These are phyloP conservation scores for Chernovozyma aurita DNA, from an alignment of 1,139 yeast species.

Conservation along the genomic window DNA sequence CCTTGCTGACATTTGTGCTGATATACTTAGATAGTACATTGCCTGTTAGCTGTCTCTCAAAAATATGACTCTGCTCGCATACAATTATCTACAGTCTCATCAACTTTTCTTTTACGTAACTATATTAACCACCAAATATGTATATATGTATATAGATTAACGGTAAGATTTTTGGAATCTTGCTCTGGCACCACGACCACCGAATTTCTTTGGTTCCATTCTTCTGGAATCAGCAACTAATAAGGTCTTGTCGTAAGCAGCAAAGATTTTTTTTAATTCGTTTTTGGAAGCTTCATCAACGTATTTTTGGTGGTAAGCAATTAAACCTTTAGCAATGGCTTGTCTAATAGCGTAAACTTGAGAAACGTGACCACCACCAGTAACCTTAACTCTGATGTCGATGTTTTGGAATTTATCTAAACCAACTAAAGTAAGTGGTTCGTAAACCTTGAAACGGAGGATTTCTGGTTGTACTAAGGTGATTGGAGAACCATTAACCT, in stretches of 20 bases:
- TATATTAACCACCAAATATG: conserved; percentile 9
- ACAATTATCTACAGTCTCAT: no score
- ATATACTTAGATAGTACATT: no score
- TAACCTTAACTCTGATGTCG: conserved; percentile 97
- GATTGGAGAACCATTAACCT: conserved; percentile 99
- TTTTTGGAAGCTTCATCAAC: conserved; percentile 99
- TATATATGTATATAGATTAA: conserved; percentile 41
- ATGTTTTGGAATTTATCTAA: conserved; percentile 97
- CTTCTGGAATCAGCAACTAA: conserved; percentile 99
- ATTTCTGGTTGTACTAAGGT: conserved; percentile 98
- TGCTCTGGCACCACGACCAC: conserved; percentile 99
- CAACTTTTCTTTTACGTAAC: conserved; percentile 1
- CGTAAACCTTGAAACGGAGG: conserved; percentile 99
- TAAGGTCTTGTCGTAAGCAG: conserved; percentile 98
- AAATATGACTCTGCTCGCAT: no score
- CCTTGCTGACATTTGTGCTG: no score
- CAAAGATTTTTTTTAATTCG: conserved; percentile 97
- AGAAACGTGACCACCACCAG: conserved; percentile 99
- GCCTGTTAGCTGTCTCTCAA: no score
- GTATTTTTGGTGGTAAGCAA: conserved; percentile 98
- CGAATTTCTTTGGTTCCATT: conserved; percentile 99
- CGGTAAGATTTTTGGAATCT: conserved; percentile 99
- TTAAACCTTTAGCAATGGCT: conserved; percentile 99
- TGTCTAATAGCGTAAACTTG: conserved; percentile 99
- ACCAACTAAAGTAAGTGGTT: conserved; percentile 97